These are phyloP conservation scores for Phalaenopsis aphrodite DNA, from an alignment of 106 monocot genomes.

Conservation along the genomic window DNA sequence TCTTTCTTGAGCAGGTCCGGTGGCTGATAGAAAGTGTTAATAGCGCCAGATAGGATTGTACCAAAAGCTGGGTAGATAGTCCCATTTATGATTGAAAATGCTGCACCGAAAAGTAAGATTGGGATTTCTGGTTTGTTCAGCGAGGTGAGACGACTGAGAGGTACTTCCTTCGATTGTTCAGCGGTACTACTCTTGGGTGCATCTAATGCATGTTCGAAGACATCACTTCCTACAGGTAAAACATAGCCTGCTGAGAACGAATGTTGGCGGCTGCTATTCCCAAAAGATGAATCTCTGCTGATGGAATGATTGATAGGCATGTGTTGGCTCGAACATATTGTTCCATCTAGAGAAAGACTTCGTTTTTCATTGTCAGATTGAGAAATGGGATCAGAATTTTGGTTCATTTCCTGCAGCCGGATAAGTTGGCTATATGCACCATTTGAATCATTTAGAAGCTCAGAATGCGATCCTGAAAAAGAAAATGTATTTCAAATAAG, in stretches of 20 bases:
- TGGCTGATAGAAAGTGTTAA: slow-evolving; percentile 25
- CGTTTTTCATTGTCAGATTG: slow-evolving; percentile 1
- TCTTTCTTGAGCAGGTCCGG: slow-evolving; percentile 22
- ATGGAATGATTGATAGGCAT: slow-evolving; percentile 8
- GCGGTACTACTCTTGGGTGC: background rate
- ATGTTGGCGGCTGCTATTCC: slow-evolving; percentile 5
- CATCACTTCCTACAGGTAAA: slow-evolving; percentile 9
- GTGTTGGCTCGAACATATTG: background rate
- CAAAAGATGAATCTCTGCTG: slow-evolving; percentile 18
- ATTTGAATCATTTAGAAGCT: slow-evolving; percentile 19
- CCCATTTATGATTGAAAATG: slow-evolving; percentile 22
- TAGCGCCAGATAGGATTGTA: slow-evolving; percentile 13
- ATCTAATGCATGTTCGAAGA: slow-evolving; percentile 2
- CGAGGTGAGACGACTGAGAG: slow-evolving; percentile 21
- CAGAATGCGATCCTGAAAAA: slow-evolving; percentile 25
- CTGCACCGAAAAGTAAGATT: slow-evolving; percentile 14
- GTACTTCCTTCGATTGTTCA: slow-evolving; percentile 16
- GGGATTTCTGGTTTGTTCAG: slow-evolving; percentile 35
- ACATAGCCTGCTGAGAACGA: slow-evolving; percentile 5
- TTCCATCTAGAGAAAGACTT: background rate
- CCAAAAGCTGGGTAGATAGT: slow-evolving; percentile 22
- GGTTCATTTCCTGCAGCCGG: slow-evolving; percentile 29
- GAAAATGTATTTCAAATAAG: background rate
- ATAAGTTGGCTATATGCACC: slow-evolving; percentile 38
- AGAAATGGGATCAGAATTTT: slow-evolving; percentile 10